Evolutionary conservation across 169 alveolate species (phyloP), one percentile per base, ranked within the genome.

Genomic region (Plasmodium billcollinsi): DNA sequence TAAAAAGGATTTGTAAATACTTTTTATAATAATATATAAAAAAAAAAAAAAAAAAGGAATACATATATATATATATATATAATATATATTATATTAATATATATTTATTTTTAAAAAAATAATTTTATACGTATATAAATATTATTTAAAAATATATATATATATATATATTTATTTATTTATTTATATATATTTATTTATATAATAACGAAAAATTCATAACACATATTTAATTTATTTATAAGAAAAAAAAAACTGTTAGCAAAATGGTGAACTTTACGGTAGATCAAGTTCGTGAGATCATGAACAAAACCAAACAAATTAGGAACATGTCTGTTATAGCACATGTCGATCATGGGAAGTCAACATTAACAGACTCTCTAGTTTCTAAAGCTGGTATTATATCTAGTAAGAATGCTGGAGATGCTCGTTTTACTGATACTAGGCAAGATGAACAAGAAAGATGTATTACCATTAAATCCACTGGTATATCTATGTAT

Each of bases 291-390:
- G 97, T 98, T 95, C 98, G 99, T 88, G 99, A 97, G 92, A 98
- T 98, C 93, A 98, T 98, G 99, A 99, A 98, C 95, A 97, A 97
- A 93, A 98, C 99, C 95, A 96, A 98, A 88, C 97, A 98, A 94
- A 99, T 99, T 94, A 97, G 99, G 94, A 98, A 98, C 96, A 98
- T 99, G 99, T 98, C 99, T 74, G 99, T 99, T 94, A 99, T 99
- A 91, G 99, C 99, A 75, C 99, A 98, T 96, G 99, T 99, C 96
- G 99, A 99, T 92, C 99, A 99, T 97, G 99, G 99, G 52, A 99
- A 99, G 94, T 98, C 99, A 74, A 98, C 99, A 73, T 93, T 99
- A 75, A 98, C 99, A 39, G 99, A 98, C 83, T 99, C 99, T 29
- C 94, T 98, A 94, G 99, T 99, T 88, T 97, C 99, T 89, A 98